phyloP scores from a whole-genome alignment of 768 basidiomycete species.

The Panaeolus cyanescens region DNA sequence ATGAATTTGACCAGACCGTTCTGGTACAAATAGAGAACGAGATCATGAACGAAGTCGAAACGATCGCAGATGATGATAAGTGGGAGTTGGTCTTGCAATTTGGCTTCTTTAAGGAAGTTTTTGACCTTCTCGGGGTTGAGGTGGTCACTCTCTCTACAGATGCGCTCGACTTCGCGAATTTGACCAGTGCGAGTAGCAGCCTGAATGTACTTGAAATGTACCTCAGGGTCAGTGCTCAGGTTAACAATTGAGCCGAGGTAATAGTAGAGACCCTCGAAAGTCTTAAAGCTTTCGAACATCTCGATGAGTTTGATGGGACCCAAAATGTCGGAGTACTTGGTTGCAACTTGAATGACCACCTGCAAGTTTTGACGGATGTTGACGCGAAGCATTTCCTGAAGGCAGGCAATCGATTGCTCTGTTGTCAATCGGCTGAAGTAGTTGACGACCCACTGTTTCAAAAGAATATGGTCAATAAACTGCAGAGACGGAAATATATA shows the following conservation, averaged over 20 bases:
- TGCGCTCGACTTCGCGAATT: conserved; percentile 98
- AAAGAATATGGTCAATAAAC: not conserved
- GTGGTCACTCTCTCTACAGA: conserved; percentile 94
- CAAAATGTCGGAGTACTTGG: conserved; percentile 97
- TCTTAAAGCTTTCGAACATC: conserved; percentile 98
- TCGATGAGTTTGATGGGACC: conserved; percentile 98
- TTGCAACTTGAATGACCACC: conserved; percentile 95
- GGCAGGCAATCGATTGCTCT: conserved; percentile 93
- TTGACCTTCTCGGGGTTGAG: conserved; percentile 99
- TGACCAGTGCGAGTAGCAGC: conserved; percentile 98
- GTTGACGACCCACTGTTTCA: conserved; percentile 84
- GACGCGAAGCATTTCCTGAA: conserved; percentile 95
- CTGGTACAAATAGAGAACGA: conserved; percentile 98
- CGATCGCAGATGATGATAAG: conserved; percentile 99
- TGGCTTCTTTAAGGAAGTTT: conserved; percentile 99
- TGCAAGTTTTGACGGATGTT: conserved; percentile 98
- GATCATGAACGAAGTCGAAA: conserved; percentile 99
- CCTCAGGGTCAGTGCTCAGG: conserved; percentile 93
- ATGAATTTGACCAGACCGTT: conserved; percentile 96
- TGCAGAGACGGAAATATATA: conserved; percentile 4
- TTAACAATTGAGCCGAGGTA: conserved; percentile 98
- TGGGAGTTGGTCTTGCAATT: conserved; percentile 93
- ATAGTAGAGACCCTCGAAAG: conserved; percentile 97
- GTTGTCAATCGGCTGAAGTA: conserved; percentile 98
- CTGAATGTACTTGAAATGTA: conserved; percentile 99